A percentile compares a stretch with the other conserved stretches of the same genome.
Evolutionary conservation across 1,284 basidiomycete genomes (phyloP).

Genomic region (Schizophyllum commune): DNA sequence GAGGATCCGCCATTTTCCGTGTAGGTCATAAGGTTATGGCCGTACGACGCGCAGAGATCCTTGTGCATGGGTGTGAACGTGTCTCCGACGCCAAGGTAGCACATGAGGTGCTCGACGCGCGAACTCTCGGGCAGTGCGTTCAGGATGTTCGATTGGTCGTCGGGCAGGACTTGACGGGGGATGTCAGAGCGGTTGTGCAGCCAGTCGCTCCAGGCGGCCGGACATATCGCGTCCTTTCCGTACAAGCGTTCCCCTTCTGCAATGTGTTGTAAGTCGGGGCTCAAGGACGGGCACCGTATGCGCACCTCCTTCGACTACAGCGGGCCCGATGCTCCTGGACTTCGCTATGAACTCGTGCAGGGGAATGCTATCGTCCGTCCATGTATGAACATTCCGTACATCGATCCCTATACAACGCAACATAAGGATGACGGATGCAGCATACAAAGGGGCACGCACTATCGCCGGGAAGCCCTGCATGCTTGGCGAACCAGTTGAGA

Average conservation of each 20-base stretch:
- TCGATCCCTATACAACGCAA: constrained; percentile 30
- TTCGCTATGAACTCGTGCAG: constrained; percentile 38
- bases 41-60: constrained; percentile 71
- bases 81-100: constrained; percentile 68
- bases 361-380: constrained; percentile 36
- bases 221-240: constrained; percentile 68
- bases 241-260: constrained; percentile 59
- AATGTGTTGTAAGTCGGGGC: neutral
- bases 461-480: constrained; percentile 28
- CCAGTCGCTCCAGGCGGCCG: constrained; percentile 54
- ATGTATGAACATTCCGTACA: constrained; percentile 47
- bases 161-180: constrained; percentile 41
- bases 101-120: constrained; percentile 68
- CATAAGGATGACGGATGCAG: constrained; percentile 4
- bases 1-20: constrained; percentile 61
- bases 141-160: constrained; percentile 47
- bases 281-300: neutral
- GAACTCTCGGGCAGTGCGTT: constrained; percentile 42
- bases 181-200: constrained; percentile 36
- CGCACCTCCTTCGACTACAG: constrained; percentile 32
- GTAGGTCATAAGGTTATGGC: constrained; percentile 76
- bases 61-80: constrained; percentile 76
- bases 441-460: neutral
- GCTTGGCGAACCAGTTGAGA: constrained; percentile 39
- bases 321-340: constrained; percentile 26